Evolutionary conservation across 257 asterid genomes (phyloP).

Genomic region (Solanum arcanum): DNA sequence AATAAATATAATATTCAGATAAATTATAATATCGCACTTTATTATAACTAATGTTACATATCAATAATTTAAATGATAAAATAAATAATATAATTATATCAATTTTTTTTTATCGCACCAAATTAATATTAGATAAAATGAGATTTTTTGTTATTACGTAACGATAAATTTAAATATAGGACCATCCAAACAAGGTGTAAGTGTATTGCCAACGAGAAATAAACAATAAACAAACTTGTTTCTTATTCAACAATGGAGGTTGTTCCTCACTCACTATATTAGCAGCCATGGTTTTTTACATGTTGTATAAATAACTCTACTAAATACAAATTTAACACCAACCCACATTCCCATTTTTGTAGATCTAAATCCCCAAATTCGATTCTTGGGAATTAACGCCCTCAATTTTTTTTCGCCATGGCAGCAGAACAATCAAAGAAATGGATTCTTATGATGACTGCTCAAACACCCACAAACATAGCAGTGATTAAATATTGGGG

Average conservation of each 20-base stretch:
- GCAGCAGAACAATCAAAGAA: conserved; percentile 29
- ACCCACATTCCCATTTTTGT: background rate
- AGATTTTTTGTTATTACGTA: no score
- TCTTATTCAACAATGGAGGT: conserved; percentile 1
- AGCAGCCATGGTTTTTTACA: background rate
- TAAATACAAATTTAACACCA: background rate
- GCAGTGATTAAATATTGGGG: conserved; percentile 99
- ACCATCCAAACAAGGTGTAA: background rate
- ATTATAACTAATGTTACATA: no score
- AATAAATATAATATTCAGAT: no score
- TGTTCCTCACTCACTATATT: background rate
- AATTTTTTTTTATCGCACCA: no score
- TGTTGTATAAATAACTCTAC: background rate
- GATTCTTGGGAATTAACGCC: background rate
- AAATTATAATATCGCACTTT: no score
- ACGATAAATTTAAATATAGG: no score
- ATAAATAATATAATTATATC: fast-evolving
- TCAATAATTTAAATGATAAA: fast-evolving
- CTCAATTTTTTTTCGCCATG: background rate
- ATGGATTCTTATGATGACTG: conserved; percentile 74
- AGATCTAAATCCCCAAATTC: background rate
- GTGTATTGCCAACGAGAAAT: background rate
- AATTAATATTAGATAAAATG: no score
- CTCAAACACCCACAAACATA: conserved; percentile 92
- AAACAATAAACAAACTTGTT: background rate